These are phyloP conservation scores for Cryphonectria parasitica DNA, from an alignment of 2,329 filamentous ascomycete species.

Conservation along the genomic window DNA sequence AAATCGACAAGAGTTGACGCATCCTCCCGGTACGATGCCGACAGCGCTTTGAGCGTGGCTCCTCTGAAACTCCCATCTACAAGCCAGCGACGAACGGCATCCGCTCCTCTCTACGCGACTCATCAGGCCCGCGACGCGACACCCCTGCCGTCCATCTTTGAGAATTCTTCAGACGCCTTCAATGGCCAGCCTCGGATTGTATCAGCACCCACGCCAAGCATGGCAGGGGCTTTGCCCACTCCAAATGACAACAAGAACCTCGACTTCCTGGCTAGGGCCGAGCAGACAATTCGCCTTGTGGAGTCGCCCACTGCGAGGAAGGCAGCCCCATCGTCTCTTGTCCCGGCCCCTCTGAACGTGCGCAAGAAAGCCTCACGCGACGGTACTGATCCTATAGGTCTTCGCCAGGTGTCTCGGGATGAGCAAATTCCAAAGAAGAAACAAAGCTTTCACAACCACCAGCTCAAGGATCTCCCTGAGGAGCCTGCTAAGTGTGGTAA, in stretches of 20 bases:
- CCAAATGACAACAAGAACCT: slow-evolving; percentile 43
- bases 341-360: slow-evolving; percentile 46
- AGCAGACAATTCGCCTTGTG: slow-evolving; percentile 61
- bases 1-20: slow-evolving; percentile 23
- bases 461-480: slow-evolving; percentile 30
- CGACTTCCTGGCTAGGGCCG: slow-evolving; percentile 48
- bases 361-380: slow-evolving; percentile 42
- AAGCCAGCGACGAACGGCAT: slow-evolving; percentile 51
- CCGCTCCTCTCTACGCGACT: slow-evolving; percentile 54
- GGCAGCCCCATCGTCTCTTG: slow-evolving; percentile 38
- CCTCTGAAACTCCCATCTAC: slow-evolving; percentile 23
- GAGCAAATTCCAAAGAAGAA: slow-evolving; percentile 35
- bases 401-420: slow-evolving; percentile 18
- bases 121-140: slow-evolving; percentile 41
- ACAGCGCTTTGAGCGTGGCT: slow-evolving; percentile 15
- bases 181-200: slow-evolving; percentile 47
- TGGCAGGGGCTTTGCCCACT: slow-evolving; percentile 23
- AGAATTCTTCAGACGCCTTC: slow-evolving; percentile 40
- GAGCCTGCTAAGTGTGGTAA: slow-evolving; percentile 27
- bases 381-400: neutral
- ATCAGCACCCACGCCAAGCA: slow-evolving; percentile 47
- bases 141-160: slow-evolving; percentile 55
- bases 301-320: slow-evolving; percentile 48
- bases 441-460: slow-evolving; percentile 28
- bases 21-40: neutral